Evolutionary conservation across 768 basidiomycete species (phyloP).

Genomic region (Pleurotus eryngii): DNA sequence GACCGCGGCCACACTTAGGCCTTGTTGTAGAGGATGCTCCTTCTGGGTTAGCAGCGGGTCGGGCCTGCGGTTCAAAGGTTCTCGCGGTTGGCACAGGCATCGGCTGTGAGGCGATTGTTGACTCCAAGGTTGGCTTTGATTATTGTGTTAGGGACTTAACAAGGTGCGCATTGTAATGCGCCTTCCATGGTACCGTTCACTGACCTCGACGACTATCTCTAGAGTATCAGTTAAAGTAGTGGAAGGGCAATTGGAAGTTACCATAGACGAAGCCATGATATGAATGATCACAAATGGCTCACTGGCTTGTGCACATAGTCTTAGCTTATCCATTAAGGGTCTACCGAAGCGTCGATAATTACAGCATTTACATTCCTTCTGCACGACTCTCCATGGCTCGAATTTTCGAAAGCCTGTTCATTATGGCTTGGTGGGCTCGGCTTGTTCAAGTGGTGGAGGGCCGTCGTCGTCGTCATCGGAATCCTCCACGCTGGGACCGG

Average conservation of each 20-base stretch:
- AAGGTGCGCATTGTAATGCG: conserved; percentile 37
- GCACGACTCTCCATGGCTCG: too few relatives aligned
- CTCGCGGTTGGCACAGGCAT: conserved; percentile 87
- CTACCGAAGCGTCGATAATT: background rate
- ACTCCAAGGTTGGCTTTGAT: conserved; percentile 54
- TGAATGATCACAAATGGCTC: background rate
- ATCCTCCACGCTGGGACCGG: conserved; percentile 17
- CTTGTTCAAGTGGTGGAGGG: conserved; percentile 81
- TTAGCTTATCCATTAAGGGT: background rate
- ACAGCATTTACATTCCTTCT: background rate
- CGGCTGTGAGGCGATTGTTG: conserved; percentile 45
- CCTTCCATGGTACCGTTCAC: background rate
- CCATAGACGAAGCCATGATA: conserved; percentile 31
- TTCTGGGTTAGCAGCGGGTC: conserved; percentile 73
- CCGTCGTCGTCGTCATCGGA: conserved; percentile 61
- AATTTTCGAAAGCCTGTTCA: background rate
- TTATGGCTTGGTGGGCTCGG: conserved; percentile 39
- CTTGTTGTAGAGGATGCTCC: conserved; percentile 91
- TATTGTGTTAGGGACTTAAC: conserved; percentile 70
- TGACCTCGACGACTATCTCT: background rate
- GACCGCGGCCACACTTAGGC: conserved; percentile 35
- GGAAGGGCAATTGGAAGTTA: conserved; percentile 45
- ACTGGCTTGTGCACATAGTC: too few relatives aligned
- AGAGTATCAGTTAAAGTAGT: conserved; percentile 44
- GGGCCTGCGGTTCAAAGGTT: conserved; percentile 70